These are phyloP conservation scores for Brassica juncea DNA, from an alignment of 345 rosid genomes.

Conservation along the genomic window DNA sequence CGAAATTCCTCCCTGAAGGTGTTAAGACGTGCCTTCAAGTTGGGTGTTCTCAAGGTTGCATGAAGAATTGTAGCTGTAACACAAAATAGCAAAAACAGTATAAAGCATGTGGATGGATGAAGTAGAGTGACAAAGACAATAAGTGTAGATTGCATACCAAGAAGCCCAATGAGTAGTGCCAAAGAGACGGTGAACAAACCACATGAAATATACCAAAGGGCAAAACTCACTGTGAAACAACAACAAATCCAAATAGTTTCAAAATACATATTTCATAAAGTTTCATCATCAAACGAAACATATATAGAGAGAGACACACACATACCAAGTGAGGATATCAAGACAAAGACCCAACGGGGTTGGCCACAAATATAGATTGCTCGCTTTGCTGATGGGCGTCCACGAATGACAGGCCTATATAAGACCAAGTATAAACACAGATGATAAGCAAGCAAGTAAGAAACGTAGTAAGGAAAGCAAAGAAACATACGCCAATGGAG, in stretches of 20 bases:
- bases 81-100: slow-evolving; percentile 1
- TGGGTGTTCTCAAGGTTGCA: slow-evolving; percentile 95
- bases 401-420: slow-evolving; percentile 87
- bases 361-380: slow-evolving; percentile 76
- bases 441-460: slow-evolving; percentile 26
- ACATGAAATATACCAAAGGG: slow-evolving; percentile 82
- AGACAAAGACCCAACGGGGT: slow-evolving; percentile 93
- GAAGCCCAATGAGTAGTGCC: slow-evolving; percentile 82
- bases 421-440: slow-evolving; percentile 4
- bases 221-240: slow-evolving; percentile 56
- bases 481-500: slow-evolving; percentile 69
- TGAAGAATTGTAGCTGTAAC: slow-evolving; percentile 75
- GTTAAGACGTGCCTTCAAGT: slow-evolving; percentile 92
- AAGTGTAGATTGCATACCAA: slow-evolving; percentile 50
- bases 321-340: slow-evolving; percentile 68
- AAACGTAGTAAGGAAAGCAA: neutral
- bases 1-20: slow-evolving; percentile 97
- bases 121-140: slow-evolving; percentile 20
- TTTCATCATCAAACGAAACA: neutral
- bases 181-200: slow-evolving; percentile 79
- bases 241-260: neutral
- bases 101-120: slow-evolving; percentile 2
- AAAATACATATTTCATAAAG: neutral
- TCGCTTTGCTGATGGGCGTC: slow-evolving; percentile 89
- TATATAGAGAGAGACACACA: neutral